Evolutionary conservation across 345 rosid genomes (phyloP).

Genomic region (Linum usitatissimum): DNA sequence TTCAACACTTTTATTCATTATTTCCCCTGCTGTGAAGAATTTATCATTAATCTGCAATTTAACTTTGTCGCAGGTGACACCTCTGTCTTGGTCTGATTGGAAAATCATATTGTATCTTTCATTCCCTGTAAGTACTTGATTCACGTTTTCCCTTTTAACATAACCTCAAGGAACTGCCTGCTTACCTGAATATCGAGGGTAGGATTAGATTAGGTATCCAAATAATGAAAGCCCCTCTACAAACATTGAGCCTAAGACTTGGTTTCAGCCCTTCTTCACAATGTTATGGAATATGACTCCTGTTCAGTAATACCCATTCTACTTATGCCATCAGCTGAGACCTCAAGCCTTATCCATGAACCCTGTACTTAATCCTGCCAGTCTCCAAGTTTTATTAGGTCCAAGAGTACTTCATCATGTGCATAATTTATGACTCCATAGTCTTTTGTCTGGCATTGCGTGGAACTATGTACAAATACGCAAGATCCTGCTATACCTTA

Average conservation of each 20-base stretch:
- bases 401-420: not conserved
- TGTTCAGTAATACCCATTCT: no score
- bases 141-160: not conserved
- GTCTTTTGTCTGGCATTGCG: not conserved
- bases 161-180: not conserved
- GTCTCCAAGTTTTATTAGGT: not conserved
- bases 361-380: not conserved
- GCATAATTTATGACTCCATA: not conserved
- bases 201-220: not conserved
- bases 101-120: constrained; percentile 76
- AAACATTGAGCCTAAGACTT: no score
- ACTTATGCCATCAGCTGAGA: no score
- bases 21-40: constrained; percentile 5
- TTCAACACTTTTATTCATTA: constrained; percentile 1
- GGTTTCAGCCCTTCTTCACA: no score
- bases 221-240: no score
- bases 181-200: not conserved
- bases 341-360: no score
- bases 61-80: constrained; percentile 59
- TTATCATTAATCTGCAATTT: constrained; percentile 16
- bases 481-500: not conserved
- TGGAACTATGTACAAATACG: no score
- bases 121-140: constrained; percentile 62
- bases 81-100: constrained; percentile 93
- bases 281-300: no score